phyloP scores from a whole-genome alignment of 176 grass and related monocot species.

The Avena sativa region DNA sequence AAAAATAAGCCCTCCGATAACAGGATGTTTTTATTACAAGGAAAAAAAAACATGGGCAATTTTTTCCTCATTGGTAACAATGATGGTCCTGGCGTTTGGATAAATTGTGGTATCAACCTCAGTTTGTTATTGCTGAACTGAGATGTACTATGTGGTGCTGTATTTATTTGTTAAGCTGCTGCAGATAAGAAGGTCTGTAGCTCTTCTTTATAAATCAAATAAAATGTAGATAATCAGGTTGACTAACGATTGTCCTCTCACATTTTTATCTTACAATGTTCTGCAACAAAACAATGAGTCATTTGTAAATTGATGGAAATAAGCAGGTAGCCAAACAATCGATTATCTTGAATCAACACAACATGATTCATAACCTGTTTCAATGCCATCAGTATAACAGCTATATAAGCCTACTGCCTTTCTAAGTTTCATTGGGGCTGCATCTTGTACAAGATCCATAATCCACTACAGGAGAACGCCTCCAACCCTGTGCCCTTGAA shows the following conservation, averaged over 20 bases:
- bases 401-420: not conserved
- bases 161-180: not conserved
- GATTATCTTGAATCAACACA: not conserved
- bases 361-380: not conserved
- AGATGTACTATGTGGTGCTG: not conserved
- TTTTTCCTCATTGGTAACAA: constrained; percentile 8
- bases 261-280: constrained; percentile 9
- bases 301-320: not conserved
- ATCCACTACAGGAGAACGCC: not conserved
- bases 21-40: not conserved
- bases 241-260: not conserved
- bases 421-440: not conserved
- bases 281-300: not conserved
- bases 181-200: not conserved
- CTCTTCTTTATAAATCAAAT: constrained; percentile 2
- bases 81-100: not conserved
- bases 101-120: not conserved
- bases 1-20: constrained; percentile 5
- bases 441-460: constrained; percentile 8
- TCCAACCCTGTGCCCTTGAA: too few species aligned
- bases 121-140: not conserved
- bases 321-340: constrained; percentile 14
- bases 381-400: not conserved
- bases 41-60: not conserved
- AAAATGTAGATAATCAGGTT: constrained; percentile 18